Base-by-base conservation (phyloP, 306 rosid species). In the Castanea crenata region DNA sequence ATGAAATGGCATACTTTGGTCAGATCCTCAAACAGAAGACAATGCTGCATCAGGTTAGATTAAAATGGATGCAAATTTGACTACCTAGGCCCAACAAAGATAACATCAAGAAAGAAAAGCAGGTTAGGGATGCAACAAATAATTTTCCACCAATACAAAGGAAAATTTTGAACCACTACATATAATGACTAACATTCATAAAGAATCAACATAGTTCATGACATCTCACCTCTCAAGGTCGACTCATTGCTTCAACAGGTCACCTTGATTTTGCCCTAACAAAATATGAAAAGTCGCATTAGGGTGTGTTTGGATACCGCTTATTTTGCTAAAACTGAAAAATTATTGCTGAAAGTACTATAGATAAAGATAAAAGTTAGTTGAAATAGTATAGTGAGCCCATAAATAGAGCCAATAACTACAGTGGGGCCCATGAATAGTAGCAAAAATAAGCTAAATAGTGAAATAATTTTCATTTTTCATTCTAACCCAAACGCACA, bases 211-310 rank as follows among this genome's bases (percentile, higher is more conserved):
- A 46, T 16, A 71, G 49, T 61, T 21, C 14, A 16, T 31, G 52
- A 58, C 65, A 72, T 76, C 88, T 80, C 87, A 86, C 89, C 86
- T 76, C 78, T 74, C 49, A 75, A 79, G 82, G 79, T 78, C 72
- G 61, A 62, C 41, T 92, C 85, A 90, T 71, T 81, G 86, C 86
- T 84, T 87, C 81, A 80, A 38, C 70, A 71, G 59, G 31, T 87
- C 91, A 61, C 69, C 76, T 82, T 88, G 90, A 82, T 74, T 84
- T 85, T 78, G 87, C 74, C 92, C 98, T 92, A 74, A 58, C 81
- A 87, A 79, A 76, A 83, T 69, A 71, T 41, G 59, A 34, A 70
- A 68, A 69, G 78, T 49, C 49, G 82, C 59, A 77, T 73, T 46
- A 82, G 27, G 27, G 27, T 25, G 2, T 25, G 2, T 25, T 25